Conservation (phyloP, 164 flowering plant species). For the Taxillus chinensis region DNA sequence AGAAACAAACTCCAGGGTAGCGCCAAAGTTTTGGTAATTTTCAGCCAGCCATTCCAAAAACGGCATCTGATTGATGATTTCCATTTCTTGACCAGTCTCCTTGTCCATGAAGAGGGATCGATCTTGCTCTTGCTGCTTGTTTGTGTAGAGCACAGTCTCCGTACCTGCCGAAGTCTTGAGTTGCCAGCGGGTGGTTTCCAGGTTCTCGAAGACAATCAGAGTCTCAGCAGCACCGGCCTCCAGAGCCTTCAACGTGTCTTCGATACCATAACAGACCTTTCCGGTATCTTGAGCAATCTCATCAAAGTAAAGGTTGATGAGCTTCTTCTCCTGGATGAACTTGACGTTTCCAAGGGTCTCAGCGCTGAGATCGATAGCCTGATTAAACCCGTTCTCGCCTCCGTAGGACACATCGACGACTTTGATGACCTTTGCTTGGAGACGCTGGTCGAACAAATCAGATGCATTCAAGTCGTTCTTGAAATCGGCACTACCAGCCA, state of each 20-base stretch:
- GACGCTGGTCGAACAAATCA: neutral
- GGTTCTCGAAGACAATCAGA: neutral
- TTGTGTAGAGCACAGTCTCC: neutral
- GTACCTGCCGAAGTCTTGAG: neutral
- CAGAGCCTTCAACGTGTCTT: neutral
- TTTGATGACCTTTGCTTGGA: neutral
- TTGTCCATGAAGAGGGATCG: neutral
- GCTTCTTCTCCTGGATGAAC: neutral
- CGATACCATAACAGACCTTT: too few species aligned
- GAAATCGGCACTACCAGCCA: neutral
- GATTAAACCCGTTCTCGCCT: too few species aligned
- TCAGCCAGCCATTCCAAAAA: too few species aligned
- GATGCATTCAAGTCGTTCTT: neutral
- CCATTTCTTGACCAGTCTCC: too few species aligned
- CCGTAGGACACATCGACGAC: neutral
- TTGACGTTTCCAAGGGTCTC: neutral
- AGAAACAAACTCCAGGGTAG: too few species aligned
- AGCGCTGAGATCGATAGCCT: neutral
- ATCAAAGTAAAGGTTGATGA: neutral
- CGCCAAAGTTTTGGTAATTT: too few species aligned
- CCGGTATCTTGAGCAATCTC: neutral
- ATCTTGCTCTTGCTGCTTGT: neutral
- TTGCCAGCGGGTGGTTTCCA: neutral
- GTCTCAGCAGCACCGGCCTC: neutral
- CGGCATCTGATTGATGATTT: too few species aligned